Evolutionary conservation across 2,329 filamentous ascomycete genomes (phyloP).

Genomic region (Samsoniella hepiali): DNA sequence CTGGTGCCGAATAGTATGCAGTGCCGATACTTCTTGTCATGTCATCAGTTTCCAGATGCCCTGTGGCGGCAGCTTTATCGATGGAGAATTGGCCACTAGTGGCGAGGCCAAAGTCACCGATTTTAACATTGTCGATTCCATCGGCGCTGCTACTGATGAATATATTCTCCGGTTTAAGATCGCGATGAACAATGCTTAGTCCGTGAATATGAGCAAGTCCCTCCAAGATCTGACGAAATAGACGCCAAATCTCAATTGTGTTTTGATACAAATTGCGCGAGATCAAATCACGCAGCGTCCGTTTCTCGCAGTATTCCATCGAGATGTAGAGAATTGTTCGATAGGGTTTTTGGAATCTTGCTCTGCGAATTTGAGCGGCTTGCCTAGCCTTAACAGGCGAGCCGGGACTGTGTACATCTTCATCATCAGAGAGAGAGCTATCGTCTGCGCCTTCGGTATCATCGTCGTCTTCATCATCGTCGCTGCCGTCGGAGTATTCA

Average conservation of each 20-base stretch:
- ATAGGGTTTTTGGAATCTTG: conserved; percentile 48
- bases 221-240: conserved; percentile 88
- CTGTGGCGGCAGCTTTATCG: conserved; percentile 46
- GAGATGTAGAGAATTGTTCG: conserved; percentile 89
- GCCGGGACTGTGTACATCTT: conserved; percentile 30
- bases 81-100: conserved; percentile 77
- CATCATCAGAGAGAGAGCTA: conserved; percentile 30
- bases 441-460: conserved; percentile 46
- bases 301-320: conserved; percentile 97
- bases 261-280: conserved; percentile 70
- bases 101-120: conserved; percentile 93
- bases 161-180: conserved; percentile 95
- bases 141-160: conserved; percentile 74
- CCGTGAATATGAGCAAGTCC: conserved; percentile 87
- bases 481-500: conserved; percentile 56
- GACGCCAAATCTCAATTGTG: conserved; percentile 76
- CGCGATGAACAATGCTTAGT: conserved; percentile 88
- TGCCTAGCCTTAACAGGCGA: conserved; percentile 33
- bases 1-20: conserved; percentile 88
- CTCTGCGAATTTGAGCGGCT: conserved; percentile 29
- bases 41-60: conserved; percentile 50
- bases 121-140: conserved; percentile 82
- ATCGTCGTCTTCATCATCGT: conserved; percentile 45
- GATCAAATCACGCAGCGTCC: conserved; percentile 86
- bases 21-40: conserved; percentile 74